Conservation (phyloP, 768 basidiomycete species). For the Xerocomellus amylosporus region DNA sequence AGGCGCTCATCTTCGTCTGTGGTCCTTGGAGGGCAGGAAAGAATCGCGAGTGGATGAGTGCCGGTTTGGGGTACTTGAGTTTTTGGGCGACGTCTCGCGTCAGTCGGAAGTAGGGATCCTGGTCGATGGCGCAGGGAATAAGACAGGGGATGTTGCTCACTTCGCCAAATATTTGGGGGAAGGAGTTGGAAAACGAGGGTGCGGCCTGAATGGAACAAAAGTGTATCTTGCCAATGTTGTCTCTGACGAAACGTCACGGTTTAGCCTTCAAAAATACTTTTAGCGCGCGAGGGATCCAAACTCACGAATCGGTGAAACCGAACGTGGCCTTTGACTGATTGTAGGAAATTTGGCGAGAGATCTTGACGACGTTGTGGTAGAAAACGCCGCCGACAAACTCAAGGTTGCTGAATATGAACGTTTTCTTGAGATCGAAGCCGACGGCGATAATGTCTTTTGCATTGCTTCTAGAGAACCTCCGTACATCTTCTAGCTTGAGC, state of each 20-base stretch:
- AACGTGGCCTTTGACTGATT: slow-evolving; percentile 95
- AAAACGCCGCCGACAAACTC: slow-evolving; percentile 89
- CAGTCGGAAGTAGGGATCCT: slow-evolving; percentile 95
- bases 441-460: slow-evolving; percentile 97
- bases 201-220: slow-evolving; percentile 95
- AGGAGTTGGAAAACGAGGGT: slow-evolving; percentile 96
- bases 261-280: background rate
- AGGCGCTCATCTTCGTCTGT: slow-evolving; percentile 99
- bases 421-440: slow-evolving; percentile 87
- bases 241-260: slow-evolving; percentile 46
- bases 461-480: slow-evolving; percentile 77
- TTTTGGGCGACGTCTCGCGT: slow-evolving; percentile 94
- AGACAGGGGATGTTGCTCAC: slow-evolving; percentile 82
- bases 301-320: slow-evolving; percentile 94
- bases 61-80: slow-evolving; percentile 93
- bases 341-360: slow-evolving; percentile 89
- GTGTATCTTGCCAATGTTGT: slow-evolving; percentile 97
- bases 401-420: slow-evolving; percentile 95
- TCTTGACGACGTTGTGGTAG: slow-evolving; percentile 91
- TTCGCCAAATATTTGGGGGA: slow-evolving; percentile 94
- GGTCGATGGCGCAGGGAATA: slow-evolving; percentile 98
- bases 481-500: slow-evolving; percentile 85
- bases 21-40: slow-evolving; percentile 98
- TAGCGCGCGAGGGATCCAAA: slow-evolving; percentile 5
- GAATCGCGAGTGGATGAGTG: slow-evolving; percentile 92